Base-by-base conservation (phyloP, 2,329 filamentous ascomycete species). In the Aspergillus proliferans region DNA sequence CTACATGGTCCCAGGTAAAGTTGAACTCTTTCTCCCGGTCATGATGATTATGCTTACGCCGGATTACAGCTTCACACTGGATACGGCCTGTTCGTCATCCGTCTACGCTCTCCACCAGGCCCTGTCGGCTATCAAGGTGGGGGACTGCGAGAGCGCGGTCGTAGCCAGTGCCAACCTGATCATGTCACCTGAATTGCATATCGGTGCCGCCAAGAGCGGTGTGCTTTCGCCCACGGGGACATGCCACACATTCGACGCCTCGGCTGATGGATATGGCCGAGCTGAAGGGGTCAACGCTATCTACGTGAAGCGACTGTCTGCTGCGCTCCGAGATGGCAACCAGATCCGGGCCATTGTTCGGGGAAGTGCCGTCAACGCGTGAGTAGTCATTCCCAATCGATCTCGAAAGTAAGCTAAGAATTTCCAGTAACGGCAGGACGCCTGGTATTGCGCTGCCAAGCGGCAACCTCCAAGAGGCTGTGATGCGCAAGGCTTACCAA, bases 61-160 rank as follows among this genome's bases (percentile, higher is more conserved):
- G 10, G 26, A 30, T 30, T 30, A 30, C 10, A 30, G 50, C 6
- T 45, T 53, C 4, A 45, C 39, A 1, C 44, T 58, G 3, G 63
- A 72, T 45, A 70, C 66, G 0, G 70, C 67, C 0, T 74, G 72
- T 48, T 71, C 71, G 0, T 68, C 69, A 0, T 68, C 69, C 0
- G 40, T 65, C 0, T 68, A 70, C 1, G 66, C 69, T 1, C 58
- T 76, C 0, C 64, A 75, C 43, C 55, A 57, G 10, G 73, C 73
- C 0, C 69, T 64, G 30, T n/a, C 52, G 9, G 58, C 57, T 0
- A 36, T 68, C 1, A 47, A 52, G 1, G 51, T 12, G 7, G 43
- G 56, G 0, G 63, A 68, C 1, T 59, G 52, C 22, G 28, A 24
- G 2, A 43, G 46, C 0, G 61, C 65, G 2, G 33, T 65, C 1